Evolutionary conservation across 2,329 filamentous ascomycete genomes (phyloP), one percentile per base, ranked within the genome.

Genomic region (Ophioceras dolichostomum): DNA sequence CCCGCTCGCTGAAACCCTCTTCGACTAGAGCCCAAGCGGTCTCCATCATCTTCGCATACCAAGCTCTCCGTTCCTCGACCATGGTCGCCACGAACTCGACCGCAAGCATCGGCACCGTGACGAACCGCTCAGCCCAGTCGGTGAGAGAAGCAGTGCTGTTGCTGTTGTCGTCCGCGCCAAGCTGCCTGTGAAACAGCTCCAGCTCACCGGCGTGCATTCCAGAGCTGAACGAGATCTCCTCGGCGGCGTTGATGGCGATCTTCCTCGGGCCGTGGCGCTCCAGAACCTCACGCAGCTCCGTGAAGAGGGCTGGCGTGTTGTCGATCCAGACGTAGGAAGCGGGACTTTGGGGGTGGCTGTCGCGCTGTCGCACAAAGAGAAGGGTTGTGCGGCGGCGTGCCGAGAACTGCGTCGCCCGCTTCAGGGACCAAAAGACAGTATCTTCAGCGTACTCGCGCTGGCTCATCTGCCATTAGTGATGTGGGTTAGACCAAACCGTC

Each of bases 11-110:
- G 41, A 77, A 66, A 21, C 88, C 70, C 48, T 74, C 79, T 46
- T 82, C 70, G 51, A 91, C 89, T 34, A 89, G 68, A 1, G 83
- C 63, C 66, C 66, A 70, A 0, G 64, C 59, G n/a, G 65, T 69
- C 49, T 67, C 62, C 58, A 62, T 60, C 49, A 70, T 50, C 35
- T 54, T 54, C 13, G 46, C 46, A 44, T 68, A 70, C 63, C 60
- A 66, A 1, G 43, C 46, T 30, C 67, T 46, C 24, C 60, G 54
- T 6, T 49, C 49, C 4, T 48, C 44, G 0, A 63, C 56, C 60
- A 64, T 64, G 5, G 61, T 62, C 8, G 59, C 64, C 9, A 69
- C 53, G 40, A 62, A 55, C 49, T 68, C 64, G 33, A 68, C 56
- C 4, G 58, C 59, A 4, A 69, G 47, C 60, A 67, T 59, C 4